Evolutionary conservation across 2,329 filamentous ascomycete genomes (phyloP).

Genomic region (Penicillium sp.): DNA sequence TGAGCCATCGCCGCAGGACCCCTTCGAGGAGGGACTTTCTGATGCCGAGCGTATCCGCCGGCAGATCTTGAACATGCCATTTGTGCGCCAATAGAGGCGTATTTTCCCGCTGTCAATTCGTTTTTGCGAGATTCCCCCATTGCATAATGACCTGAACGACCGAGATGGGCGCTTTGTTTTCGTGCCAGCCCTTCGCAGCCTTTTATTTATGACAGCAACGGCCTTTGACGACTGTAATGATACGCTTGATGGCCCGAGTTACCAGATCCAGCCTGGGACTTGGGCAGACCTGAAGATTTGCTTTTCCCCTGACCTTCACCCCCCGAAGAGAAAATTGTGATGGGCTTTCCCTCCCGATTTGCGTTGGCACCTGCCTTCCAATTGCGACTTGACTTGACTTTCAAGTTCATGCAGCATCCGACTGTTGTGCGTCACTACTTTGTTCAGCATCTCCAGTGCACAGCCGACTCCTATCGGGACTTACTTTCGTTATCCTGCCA

Average conservation of each 20-base stretch:
- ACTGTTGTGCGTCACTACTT: background rate
- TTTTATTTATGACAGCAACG: conserved; percentile 32
- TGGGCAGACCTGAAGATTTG: conserved; percentile 7
- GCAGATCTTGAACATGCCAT: conserved; percentile 37
- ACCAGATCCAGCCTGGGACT: conserved; percentile 7
- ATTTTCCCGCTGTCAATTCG: conserved; percentile 15
- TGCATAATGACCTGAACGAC: conserved; percentile 31
- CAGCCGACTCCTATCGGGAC: conserved; percentile 11
- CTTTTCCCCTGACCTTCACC: conserved; percentile 7
- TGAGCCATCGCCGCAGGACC: conserved; percentile 26
- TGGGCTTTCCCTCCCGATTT: conserved; percentile 15
- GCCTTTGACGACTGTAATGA: conserved; percentile 32
- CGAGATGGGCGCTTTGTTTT: conserved; percentile 5
- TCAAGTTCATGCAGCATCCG: background rate
- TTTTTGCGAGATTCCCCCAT: conserved; percentile 18
- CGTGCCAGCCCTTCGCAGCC: conserved; percentile 11
- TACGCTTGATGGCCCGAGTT: conserved; percentile 19
- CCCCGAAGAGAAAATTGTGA: conserved; percentile 22
- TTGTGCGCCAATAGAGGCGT: conserved; percentile 24
- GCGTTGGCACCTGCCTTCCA: background rate
- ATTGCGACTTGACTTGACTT: background rate
- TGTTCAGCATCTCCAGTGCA: background rate
- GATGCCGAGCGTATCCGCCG: conserved; percentile 39
- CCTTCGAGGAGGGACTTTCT: conserved; percentile 33
- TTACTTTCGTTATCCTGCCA: conserved; percentile 9